Evolutionary conservation across 75 land plant species (phyloP).

Genomic region (Cryptomeria japonica): DNA sequence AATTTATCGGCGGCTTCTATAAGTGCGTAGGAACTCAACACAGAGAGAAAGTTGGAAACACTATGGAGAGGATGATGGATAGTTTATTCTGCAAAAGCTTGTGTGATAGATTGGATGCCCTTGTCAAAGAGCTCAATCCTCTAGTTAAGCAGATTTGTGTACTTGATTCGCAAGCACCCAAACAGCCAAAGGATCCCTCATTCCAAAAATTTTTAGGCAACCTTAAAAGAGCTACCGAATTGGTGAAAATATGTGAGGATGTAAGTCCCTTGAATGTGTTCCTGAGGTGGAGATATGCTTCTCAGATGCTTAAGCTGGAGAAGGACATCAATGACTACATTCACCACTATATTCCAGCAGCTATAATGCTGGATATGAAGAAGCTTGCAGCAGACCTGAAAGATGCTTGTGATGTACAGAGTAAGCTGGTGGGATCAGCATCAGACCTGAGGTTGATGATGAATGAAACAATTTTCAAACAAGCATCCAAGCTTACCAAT

Average conservation of each 20-base stretch:
- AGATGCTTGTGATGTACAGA: neutral
- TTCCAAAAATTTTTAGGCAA: neutral
- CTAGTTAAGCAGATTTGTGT: neutral
- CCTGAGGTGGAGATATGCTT: neutral
- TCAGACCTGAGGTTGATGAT: neutral
- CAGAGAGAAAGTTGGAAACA: no score
- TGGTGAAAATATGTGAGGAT: conserved; percentile 6
- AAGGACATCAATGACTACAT: neutral
- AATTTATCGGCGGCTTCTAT: no score
- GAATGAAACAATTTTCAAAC: neutral
- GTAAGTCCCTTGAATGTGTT: neutral
- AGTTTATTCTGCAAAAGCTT: neutral
- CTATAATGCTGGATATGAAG: neutral
- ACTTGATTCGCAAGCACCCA: neutral
- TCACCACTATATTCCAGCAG: neutral
- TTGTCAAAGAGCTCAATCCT: neutral
- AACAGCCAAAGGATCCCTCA: neutral
- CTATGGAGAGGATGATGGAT: neutral
- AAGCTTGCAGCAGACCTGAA: neutral
- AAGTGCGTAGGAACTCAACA: no score
- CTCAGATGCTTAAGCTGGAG: neutral
- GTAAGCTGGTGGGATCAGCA: neutral
- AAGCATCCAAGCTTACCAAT: neutral
- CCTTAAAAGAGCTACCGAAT: neutral
- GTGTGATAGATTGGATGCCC: neutral